phyloP scores from a whole-genome alignment of 768 basidiomycete genomes.

The Auriscalpium microsporum region DNA sequence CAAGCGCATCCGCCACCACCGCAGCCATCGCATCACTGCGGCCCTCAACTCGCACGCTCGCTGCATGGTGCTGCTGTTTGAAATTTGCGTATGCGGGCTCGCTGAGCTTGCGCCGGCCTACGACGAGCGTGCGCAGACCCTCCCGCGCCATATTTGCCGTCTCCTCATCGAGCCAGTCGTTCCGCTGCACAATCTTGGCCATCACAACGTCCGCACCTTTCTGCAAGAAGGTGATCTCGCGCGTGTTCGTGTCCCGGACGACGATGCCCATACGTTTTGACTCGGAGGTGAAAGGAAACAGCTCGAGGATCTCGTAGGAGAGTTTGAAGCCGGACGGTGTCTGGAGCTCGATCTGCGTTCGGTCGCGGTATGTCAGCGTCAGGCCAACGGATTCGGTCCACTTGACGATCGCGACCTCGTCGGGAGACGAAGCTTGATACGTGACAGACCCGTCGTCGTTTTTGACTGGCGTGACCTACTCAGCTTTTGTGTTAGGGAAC shows the following conservation, averaged over 20 bases:
- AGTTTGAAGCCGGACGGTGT: slow-evolving; percentile 57
- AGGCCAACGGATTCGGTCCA: slow-evolving; percentile 96
- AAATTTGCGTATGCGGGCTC: slow-evolving; percentile 67
- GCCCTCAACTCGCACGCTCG: slow-evolving; percentile 71
- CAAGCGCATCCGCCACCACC: slow-evolving; percentile 71
- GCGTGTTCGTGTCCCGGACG: slow-evolving; percentile 66
- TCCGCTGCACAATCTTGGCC: slow-evolving; percentile 87
- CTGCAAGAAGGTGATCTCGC: slow-evolving; percentile 84
- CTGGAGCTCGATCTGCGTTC: slow-evolving; percentile 80
- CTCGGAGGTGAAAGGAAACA: slow-evolving; percentile 98
- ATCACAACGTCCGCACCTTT: slow-evolving; percentile 99
- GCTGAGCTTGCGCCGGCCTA: slow-evolving; percentile 73
- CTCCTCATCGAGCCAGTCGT: slow-evolving; percentile 99
- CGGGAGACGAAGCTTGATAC: slow-evolving; percentile 97
- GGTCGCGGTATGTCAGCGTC: slow-evolving; percentile 81
- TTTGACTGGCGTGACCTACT: slow-evolving; percentile 85
- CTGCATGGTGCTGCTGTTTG: slow-evolving; percentile 60
- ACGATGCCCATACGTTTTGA: slow-evolving; percentile 99
- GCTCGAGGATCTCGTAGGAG: slow-evolving; percentile 78
- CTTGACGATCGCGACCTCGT: slow-evolving; percentile 96
- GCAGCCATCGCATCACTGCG: slow-evolving; percentile 73
- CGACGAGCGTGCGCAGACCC: slow-evolving; percentile 87
- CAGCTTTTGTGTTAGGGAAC: not conserved
- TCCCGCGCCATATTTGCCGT: slow-evolving; percentile 98
- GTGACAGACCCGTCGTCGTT: slow-evolving; percentile 94